Conservation (phyloP, 2,329 filamentous ascomycete species). For the Eutypa lata region DNA sequence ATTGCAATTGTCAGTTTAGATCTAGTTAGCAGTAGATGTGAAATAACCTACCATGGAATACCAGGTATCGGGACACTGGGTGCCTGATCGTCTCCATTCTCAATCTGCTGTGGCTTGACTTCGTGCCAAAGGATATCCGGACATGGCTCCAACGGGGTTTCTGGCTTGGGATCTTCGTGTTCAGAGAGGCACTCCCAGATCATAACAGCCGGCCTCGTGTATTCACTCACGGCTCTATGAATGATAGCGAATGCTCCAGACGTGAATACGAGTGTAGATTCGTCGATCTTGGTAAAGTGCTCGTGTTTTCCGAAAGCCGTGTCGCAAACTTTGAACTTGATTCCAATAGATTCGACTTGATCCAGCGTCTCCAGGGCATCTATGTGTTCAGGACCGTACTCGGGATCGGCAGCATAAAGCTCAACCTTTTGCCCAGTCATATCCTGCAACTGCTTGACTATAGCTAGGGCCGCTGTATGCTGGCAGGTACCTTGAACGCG, state of each 20-base stretch:
- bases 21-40: not conserved
- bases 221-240: not conserved
- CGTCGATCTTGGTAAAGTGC: slow-evolving; percentile 10
- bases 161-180: not conserved
- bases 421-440: slow-evolving; percentile 2
- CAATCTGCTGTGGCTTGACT: not conserved
- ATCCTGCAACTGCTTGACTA: slow-evolving; percentile 4
- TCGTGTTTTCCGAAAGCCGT: slow-evolving; percentile 8
- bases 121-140: not conserved
- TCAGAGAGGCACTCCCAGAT: not conserved
- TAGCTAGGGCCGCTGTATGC: slow-evolving; percentile 9
- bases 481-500: slow-evolving; percentile 2
- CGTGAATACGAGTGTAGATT: slow-evolving; percentile 7
- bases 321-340: slow-evolving; percentile 9
- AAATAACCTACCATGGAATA: not conserved
- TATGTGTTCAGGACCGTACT: slow-evolving; percentile 6
- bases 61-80: not conserved
- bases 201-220: not conserved
- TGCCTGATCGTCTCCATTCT: not conserved
- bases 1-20: not conserved
- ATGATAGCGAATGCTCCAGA: not conserved
- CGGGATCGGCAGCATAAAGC: slow-evolving; percentile 10
- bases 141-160: not conserved
- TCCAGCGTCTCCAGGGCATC: slow-evolving; percentile 5
- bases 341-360: not conserved